These are phyloP conservation scores for Penicillium odoratum DNA, from an alignment of 495 filamentous ascomycete species.

Conservation along the genomic window DNA sequence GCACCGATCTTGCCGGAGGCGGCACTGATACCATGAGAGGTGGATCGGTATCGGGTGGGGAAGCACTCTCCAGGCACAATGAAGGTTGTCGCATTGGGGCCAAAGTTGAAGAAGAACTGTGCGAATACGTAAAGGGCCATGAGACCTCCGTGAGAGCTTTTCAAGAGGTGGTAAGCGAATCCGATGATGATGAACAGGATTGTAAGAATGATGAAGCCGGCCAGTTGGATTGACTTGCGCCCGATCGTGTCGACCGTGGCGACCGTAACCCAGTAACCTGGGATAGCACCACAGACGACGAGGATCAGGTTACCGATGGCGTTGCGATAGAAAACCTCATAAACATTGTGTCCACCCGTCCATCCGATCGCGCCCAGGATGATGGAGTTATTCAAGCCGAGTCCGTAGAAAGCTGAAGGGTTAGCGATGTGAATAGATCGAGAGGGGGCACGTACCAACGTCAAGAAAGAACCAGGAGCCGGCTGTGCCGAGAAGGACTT, in stretches of 20 bases:
- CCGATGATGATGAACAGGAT: conserved; percentile 76
- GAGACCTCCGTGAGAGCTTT: conserved; percentile 48
- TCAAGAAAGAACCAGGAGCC: conserved; percentile 80
- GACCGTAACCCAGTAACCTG: conserved; percentile 76
- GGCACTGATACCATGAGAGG: conserved; percentile 82
- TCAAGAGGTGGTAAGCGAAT: conserved; percentile 57
- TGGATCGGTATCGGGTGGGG: conserved; percentile 82
- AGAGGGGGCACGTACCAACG: conserved; percentile 37
- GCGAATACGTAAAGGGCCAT: conserved; percentile 76
- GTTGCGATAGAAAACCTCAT: conserved; percentile 65
- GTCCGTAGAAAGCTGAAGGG: conserved; percentile 70
- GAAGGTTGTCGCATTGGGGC: conserved; percentile 88
- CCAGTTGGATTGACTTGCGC: conserved; percentile 76
- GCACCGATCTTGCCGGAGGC: conserved; percentile 81
- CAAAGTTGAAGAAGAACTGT: conserved; percentile 88
- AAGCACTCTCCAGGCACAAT: conserved; percentile 89
- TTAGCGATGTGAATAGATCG: conserved; percentile 15
- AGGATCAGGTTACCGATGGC: conserved; percentile 75
- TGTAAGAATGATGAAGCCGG: conserved; percentile 73
- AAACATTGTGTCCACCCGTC: conserved; percentile 55
- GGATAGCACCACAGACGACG: conserved; percentile 68
- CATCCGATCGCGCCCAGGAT: conserved; percentile 70
- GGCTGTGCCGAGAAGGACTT: conserved; percentile 72
- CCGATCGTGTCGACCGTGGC: conserved; percentile 69
- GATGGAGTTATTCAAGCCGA: conserved; percentile 72